Conservation (phyloP, 2,329 filamentous ascomycete genomes). For the Alternaria infectoria region DNA sequence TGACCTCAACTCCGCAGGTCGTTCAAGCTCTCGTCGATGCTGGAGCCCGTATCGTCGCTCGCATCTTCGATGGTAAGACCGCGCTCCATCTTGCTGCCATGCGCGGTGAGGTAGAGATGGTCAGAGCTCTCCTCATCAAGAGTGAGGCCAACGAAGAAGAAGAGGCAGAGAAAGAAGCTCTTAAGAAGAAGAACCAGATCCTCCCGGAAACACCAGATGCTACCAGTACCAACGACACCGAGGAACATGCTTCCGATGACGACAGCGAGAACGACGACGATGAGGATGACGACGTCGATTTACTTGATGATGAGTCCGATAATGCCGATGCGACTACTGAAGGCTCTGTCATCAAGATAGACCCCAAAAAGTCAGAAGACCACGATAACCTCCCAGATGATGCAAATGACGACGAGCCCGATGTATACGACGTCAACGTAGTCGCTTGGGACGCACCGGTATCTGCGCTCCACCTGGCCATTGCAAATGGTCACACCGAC, state of each 20-base stretch:
- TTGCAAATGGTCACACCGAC: constrained; percentile 72
- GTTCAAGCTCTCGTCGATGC: constrained; percentile 74
- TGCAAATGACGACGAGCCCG: constrained; percentile 68
- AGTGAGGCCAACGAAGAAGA: constrained; percentile 76
- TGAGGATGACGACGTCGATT: constrained; percentile 59
- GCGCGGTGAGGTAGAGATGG: constrained; percentile 71
- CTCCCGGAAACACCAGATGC: neutral
- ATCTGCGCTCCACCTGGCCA: constrained; percentile 79
- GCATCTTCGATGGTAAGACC: constrained; percentile 79
- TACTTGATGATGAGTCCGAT: constrained; percentile 56
- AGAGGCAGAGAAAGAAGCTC: constrained; percentile 63
- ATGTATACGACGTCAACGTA: constrained; percentile 79
- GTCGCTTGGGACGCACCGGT: constrained; percentile 79
- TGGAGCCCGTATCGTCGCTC: constrained; percentile 74
- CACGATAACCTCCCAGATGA: constrained; percentile 60
- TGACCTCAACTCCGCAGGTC: constrained; percentile 71
- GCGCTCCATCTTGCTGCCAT: constrained; percentile 82
- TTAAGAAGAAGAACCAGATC: constrained; percentile 35
- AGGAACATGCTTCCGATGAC: constrained; percentile 35
- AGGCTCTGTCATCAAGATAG: constrained; percentile 71
- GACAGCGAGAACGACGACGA: constrained; percentile 55
- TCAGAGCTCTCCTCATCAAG: constrained; percentile 74
- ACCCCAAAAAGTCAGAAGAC: constrained; percentile 51
- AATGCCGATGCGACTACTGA: constrained; percentile 65
- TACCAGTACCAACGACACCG: neutral